phyloP scores from a whole-genome alignment of 306 rosid species.

The Cyamopsis tetragonoloba region DNA sequence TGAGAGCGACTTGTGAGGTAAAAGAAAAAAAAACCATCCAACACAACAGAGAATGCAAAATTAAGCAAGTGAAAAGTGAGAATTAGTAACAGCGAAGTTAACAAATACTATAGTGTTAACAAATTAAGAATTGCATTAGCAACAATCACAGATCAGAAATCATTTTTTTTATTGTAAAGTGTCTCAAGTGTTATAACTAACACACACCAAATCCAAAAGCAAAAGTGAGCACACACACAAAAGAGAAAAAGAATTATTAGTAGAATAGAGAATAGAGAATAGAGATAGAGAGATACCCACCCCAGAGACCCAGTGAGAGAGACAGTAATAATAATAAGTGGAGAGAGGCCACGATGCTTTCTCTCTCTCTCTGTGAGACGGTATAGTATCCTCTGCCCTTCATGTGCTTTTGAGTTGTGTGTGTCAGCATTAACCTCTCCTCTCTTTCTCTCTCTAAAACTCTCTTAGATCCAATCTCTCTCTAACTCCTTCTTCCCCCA shows the following conservation, averaged over 20 bases:
- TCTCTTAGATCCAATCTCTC: constrained; percentile 44
- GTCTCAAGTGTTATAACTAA: too few relatives aligned
- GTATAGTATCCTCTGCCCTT: not conserved
- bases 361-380: not conserved
- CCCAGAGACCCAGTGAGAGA: not conserved
- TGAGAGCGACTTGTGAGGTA: not conserved
- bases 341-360: not conserved
- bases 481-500: constrained; percentile 3
- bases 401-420: constrained; percentile 34
- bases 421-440: constrained; percentile 39
- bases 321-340: not conserved
- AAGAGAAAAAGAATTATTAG: not conserved
- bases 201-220: not conserved
- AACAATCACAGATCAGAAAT: too few relatives aligned
- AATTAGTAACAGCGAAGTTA: not conserved
- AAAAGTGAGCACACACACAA: not conserved
- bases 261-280: too few relatives aligned
- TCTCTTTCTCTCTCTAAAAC: too few relatives aligned
- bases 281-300: not conserved
- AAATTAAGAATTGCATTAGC: too few relatives aligned
- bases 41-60: not conserved
- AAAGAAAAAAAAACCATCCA: too few relatives aligned
- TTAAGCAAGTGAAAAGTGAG: not conserved
- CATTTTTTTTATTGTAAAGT: too few relatives aligned
- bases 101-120: not conserved